Percentiles rank a stretch among this genome's conserved stretches.
These are phyloP conservation scores for Kluyveromyces wickerhamii DNA, from an alignment of 805 yeast species.

Conservation along the genomic window DNA sequence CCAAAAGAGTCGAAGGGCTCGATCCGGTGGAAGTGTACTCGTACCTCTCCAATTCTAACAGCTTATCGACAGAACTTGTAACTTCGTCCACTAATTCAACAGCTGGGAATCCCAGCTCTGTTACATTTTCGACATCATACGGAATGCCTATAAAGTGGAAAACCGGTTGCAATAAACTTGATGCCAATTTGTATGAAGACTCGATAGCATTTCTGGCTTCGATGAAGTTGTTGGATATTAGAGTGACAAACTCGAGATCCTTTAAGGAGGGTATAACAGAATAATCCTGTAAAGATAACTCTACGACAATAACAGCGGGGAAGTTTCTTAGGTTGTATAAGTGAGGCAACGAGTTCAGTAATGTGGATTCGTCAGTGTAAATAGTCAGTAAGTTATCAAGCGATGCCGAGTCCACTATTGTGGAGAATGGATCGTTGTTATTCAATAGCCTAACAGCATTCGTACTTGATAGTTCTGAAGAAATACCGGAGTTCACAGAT, in stretches of 20 bases:
- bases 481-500: slow-evolving; percentile 10
- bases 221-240: slow-evolving; percentile 55
- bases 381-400: slow-evolving; percentile 35
- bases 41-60: slow-evolving; percentile 13
- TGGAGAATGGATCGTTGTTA: slow-evolving; percentile 27
- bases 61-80: slow-evolving; percentile 20
- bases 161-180: slow-evolving; percentile 44
- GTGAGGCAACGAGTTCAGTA: slow-evolving; percentile 55
- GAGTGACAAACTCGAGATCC: slow-evolving; percentile 54
- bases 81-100: slow-evolving; percentile 17
- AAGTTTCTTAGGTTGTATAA: slow-evolving; percentile 35
- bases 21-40: slow-evolving; percentile 22
- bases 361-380: slow-evolving; percentile 42
- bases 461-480: slow-evolving; percentile 8
- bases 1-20: slow-evolving; percentile 41
- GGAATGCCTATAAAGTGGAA: slow-evolving; percentile 53
- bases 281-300: slow-evolving; percentile 53
- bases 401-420: slow-evolving; percentile 12
- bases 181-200: slow-evolving; percentile 52
- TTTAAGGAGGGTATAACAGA: slow-evolving; percentile 64
- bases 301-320: slow-evolving; percentile 54
- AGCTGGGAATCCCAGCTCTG: slow-evolving; percentile 6
- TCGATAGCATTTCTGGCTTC: slow-evolving; percentile 49
- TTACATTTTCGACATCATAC: slow-evolving; percentile 5
- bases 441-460: slow-evolving; percentile 18